Percentiles rank a stretch among this genome's conserved stretches.
Evolutionary conservation across 169 alveolate species (phyloP).

Genomic region (Condylostoma magnum): DNA sequence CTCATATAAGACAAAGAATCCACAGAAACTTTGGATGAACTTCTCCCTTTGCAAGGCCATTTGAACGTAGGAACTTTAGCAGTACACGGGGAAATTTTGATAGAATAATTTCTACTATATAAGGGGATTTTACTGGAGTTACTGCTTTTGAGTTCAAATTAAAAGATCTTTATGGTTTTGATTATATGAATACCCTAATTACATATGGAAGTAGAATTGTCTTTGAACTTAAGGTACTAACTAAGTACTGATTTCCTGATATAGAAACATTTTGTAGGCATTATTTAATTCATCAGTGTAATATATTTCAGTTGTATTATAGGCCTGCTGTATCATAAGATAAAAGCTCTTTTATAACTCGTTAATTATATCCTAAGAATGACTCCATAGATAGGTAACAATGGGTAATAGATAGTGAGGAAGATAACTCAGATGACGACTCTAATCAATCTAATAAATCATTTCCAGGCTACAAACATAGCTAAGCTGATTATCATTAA

Average conservation of each 20-base stretch:
- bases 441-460: not conserved
- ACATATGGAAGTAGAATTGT: conserved; percentile 36
- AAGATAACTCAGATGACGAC: not conserved
- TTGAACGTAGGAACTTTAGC: not conserved
- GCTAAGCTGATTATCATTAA: not conserved
- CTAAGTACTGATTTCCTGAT: conserved; percentile 31
- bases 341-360: not conserved
- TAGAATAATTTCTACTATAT: not conserved
- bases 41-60: conserved; percentile 24
- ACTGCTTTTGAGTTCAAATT: conserved; percentile 44
- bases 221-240: conserved; percentile 34
- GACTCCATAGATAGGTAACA: not conserved
- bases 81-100: not conserved
- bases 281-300: not conserved
- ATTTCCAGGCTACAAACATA: not conserved
- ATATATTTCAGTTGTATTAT: not conserved
- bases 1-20: conserved; percentile 9
- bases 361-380: not conserved
- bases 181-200: conserved; percentile 32
- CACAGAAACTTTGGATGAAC: not conserved
- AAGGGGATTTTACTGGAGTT: conserved; percentile 34
- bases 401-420: not conserved
- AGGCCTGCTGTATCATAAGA: not conserved
- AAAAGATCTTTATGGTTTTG: conserved; percentile 43
- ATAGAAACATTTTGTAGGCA: conserved; percentile 32